Percentiles rank a stretch among this genome's conserved stretches.
Evolutionary conservation across 148 eudicot species (phyloP).

Genomic region (Polygonum maritimum): DNA sequence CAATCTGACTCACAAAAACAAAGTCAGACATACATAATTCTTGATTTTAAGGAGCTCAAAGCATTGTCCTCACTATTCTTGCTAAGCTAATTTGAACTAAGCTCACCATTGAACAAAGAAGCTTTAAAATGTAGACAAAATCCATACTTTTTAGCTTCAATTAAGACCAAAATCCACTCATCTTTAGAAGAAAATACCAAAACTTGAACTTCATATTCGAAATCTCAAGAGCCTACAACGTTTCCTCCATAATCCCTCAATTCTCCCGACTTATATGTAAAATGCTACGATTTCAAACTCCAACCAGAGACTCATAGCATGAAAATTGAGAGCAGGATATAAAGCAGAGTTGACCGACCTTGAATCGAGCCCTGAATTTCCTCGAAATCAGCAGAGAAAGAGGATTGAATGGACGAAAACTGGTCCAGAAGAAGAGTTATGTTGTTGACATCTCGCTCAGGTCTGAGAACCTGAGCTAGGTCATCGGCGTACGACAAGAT

Average conservation of each 20-base stretch:
- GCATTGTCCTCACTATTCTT: too few relatives aligned
- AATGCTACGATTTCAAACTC: not conserved
- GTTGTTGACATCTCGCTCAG: constrained; percentile 29
- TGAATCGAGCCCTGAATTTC: constrained; percentile 31
- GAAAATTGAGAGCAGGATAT: not conserved
- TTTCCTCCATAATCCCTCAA: not conserved
- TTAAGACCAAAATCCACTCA: not conserved
- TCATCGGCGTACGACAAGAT: constrained; percentile 40
- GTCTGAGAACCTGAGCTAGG: constrained; percentile 30
- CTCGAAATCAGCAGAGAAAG: constrained; percentile 33
- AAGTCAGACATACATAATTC: not conserved
- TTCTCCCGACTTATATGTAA: not conserved
- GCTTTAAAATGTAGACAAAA: not conserved
- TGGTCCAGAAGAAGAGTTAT: constrained; percentile 27
- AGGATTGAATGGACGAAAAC: constrained; percentile 26
- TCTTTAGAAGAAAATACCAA: not conserved
- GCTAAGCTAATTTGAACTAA: not conserved
- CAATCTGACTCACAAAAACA: constrained; percentile 39
- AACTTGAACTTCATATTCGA: not conserved
- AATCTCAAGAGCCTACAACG: not conserved
- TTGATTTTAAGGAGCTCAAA: too few relatives aligned
- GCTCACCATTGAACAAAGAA: not conserved
- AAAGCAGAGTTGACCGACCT: not conserved
- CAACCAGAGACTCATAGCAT: constrained; percentile 24
- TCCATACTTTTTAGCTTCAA: not conserved